These are phyloP conservation scores for Psilocybe tampanensis DNA, from an alignment of 768 basidiomycete genomes.

Conservation along the genomic window DNA sequence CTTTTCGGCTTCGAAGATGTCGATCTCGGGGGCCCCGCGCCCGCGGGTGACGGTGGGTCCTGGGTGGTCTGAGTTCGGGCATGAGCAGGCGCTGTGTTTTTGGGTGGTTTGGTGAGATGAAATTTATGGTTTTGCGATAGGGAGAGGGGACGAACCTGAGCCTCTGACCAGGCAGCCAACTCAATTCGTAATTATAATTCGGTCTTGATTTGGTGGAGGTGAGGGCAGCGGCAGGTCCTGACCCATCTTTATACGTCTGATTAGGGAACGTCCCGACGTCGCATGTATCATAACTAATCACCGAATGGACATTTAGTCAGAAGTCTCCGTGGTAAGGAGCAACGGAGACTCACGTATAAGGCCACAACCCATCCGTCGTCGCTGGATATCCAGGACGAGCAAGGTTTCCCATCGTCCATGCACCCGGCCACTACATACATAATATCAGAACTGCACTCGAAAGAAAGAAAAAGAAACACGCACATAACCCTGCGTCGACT, in stretches of 20 bases:
- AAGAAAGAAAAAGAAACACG: constrained; percentile 22
- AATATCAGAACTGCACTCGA: neutral
- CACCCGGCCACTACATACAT: constrained; percentile 70
- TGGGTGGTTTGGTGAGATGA: neutral
- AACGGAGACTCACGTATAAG: constrained; percentile 60
- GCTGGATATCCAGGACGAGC: constrained; percentile 81
- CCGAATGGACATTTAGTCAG: no score
- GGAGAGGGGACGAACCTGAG: constrained; percentile 50
- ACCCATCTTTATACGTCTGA: constrained; percentile 55
- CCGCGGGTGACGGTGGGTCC: constrained; percentile 59
- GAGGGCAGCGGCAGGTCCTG: constrained; percentile 63
- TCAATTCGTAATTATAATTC: constrained; percentile 62
- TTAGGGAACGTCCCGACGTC: constrained; percentile 81
- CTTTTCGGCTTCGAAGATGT: constrained; percentile 77
- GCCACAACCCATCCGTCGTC: constrained; percentile 83
- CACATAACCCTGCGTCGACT: constrained; percentile 52
- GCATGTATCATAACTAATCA: constrained; percentile 61
- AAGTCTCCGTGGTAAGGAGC: no score
- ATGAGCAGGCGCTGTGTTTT: constrained; percentile 66
- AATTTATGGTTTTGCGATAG: neutral
- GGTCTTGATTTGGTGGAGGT: constrained; percentile 46
- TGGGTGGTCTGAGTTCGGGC: constrained; percentile 75
- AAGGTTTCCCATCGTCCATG: constrained; percentile 90
- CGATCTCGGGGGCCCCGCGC: constrained; percentile 82
- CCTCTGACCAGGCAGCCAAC: constrained; percentile 80